These are phyloP conservation scores for Grosmannia penicillata DNA, from an alignment of 2,329 filamentous ascomycete genomes.

Conservation along the genomic window DNA sequence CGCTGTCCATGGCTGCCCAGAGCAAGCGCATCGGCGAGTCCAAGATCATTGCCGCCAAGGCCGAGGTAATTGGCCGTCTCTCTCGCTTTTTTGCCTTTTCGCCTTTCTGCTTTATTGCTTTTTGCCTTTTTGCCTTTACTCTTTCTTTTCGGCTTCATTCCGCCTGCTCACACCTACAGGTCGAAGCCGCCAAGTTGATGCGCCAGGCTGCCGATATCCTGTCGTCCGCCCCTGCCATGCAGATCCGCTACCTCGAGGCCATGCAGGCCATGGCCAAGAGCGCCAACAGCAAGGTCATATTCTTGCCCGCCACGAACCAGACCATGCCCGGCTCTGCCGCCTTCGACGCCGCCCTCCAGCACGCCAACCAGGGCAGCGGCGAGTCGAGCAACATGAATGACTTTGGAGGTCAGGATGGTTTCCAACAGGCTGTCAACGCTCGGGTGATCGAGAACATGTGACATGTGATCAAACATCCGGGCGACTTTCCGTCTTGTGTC, in stretches of 20 bases:
- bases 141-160: background rate
- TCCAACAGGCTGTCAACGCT: slow-evolving; percentile 71
- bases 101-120: background rate
- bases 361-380: slow-evolving; percentile 17
- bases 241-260: slow-evolving; percentile 92
- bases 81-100: background rate
- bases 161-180: slow-evolving; percentile 23
- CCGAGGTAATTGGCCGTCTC: slow-evolving; percentile 35
- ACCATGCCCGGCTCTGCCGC: slow-evolving; percentile 31
- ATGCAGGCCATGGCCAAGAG: slow-evolving; percentile 98
- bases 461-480: slow-evolving; percentile 1
- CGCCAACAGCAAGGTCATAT: slow-evolving; percentile 77
- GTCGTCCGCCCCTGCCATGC: slow-evolving; percentile 86
- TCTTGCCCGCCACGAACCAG: slow-evolving; percentile 54
- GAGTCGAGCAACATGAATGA: slow-evolving; percentile 30
- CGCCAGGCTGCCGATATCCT: slow-evolving; percentile 87
- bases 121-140: background rate
- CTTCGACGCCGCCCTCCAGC: slow-evolving; percentile 28
- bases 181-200: slow-evolving; percentile 91
- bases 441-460: slow-evolving; percentile 69
- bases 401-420: slow-evolving; percentile 43
- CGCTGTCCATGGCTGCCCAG: slow-evolving; percentile 94
- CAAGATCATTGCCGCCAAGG: slow-evolving; percentile 95
- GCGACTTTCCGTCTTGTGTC: background rate
- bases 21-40: slow-evolving; percentile 96